phyloP scores from a whole-genome alignment of 805 yeast species.

The Grigorovia jiainica region DNA sequence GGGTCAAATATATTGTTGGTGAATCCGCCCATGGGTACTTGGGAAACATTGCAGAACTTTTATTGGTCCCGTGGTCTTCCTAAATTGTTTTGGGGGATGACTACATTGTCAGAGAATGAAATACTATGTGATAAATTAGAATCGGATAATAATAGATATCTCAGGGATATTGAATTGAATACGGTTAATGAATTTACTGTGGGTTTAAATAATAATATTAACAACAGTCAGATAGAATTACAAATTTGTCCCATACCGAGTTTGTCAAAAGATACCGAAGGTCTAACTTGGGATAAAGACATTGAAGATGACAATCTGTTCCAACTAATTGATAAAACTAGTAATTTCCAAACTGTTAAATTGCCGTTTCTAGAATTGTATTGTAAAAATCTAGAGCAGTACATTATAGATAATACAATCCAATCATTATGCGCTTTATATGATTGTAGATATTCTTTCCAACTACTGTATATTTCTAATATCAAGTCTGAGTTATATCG shows the following conservation, averaged over 20 bases:
- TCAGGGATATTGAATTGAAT: too few species aligned
- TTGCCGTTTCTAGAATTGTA: constrained; percentile 17
- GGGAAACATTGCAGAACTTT: constrained; percentile 48
- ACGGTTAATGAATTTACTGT: too few species aligned
- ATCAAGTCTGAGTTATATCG: constrained; percentile 6
- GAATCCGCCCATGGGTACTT: constrained; percentile 65
- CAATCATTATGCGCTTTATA: constrained; percentile 19
- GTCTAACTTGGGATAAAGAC: too few species aligned
- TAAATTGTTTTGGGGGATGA: constrained; percentile 43
- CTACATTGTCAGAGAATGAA: background rate
- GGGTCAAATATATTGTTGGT: constrained; percentile 52
- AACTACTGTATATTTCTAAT: constrained; percentile 10
- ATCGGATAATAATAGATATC: too few species aligned
- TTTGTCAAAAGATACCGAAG: too few species aligned
- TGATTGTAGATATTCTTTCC: constrained; percentile 15
- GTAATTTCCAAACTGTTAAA: background rate
- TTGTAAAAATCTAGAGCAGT: constrained; percentile 14
- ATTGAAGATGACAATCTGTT: too few species aligned
- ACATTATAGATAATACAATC: constrained; percentile 19
- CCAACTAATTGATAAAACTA: background rate
- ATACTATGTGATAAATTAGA: background rate
- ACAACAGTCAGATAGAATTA: too few species aligned
- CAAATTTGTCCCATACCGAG: too few species aligned
- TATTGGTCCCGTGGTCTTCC: constrained; percentile 40
- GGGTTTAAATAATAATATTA: too few species aligned